These are phyloP conservation scores for Aspergillus fischeri DNA, from an alignment of 2,329 filamentous ascomycete species.

Conservation along the genomic window DNA sequence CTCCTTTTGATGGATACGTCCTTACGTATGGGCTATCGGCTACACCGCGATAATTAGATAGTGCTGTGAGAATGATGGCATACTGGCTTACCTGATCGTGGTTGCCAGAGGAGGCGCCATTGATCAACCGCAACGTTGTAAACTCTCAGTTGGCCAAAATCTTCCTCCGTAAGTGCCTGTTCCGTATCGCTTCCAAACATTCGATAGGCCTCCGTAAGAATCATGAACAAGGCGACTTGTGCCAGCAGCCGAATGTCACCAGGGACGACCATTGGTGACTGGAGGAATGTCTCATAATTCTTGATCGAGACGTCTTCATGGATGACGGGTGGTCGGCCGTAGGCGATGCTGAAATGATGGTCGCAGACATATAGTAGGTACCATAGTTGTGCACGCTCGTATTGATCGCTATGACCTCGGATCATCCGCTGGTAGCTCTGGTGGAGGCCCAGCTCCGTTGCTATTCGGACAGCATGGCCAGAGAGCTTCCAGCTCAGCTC, in stretches of 20 bases:
- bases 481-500: slow-evolving; percentile 61
- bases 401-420: slow-evolving; percentile 46
- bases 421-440: slow-evolving; percentile 51
- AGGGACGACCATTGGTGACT: slow-evolving; percentile 48
- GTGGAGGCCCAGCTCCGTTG: slow-evolving; percentile 55
- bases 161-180: slow-evolving; percentile 48
- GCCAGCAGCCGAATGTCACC: slow-evolving; percentile 56
- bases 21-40: slow-evolving; percentile 45
- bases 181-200: slow-evolving; percentile 57
- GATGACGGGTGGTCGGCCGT: slow-evolving; percentile 56
- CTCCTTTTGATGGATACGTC: slow-evolving; percentile 48
- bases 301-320: slow-evolving; percentile 56
- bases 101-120: slow-evolving; percentile 50
- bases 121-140: slow-evolving; percentile 49
- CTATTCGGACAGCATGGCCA: slow-evolving; percentile 55
- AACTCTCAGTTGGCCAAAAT: slow-evolving; percentile 47
- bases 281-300: slow-evolving; percentile 55
- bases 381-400: slow-evolving; percentile 57
- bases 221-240: slow-evolving; percentile 56
- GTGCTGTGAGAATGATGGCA: not conserved
- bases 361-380: slow-evolving; percentile 63
- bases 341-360: slow-evolving; percentile 61
- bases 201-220: slow-evolving; percentile 53
- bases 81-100: slow-evolving; percentile 36
- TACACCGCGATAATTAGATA: slow-evolving; percentile 7